Conservation (phyloP, 495 filamentous ascomycete genomes). For the Penicillium malachiteum region DNA sequence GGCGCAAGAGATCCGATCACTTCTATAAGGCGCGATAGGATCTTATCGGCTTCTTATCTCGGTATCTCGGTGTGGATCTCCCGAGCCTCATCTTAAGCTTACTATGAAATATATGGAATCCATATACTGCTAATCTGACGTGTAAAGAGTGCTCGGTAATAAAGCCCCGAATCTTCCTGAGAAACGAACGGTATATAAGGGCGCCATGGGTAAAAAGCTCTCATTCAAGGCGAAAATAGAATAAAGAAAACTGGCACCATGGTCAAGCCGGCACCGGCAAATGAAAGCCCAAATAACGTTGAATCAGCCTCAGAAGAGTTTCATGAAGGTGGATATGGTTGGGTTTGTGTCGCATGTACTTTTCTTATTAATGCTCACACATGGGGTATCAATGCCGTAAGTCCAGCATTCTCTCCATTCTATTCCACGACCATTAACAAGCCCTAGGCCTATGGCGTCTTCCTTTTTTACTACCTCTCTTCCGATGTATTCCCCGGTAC, state of each 20-base stretch:
- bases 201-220: neutral
- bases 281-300: neutral
- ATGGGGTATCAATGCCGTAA: conserved; percentile 37
- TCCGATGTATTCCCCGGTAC: conserved; percentile 43
- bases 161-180: neutral
- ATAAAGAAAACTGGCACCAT: neutral
- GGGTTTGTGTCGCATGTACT: conserved; percentile 34
- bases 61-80: neutral
- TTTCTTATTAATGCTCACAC: conserved; percentile 43
- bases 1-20: neutral
- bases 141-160: neutral
- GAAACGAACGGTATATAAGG: neutral
- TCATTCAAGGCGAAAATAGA: neutral
- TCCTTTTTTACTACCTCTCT: conserved; percentile 51
- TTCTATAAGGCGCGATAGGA: neutral
- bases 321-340: conserved; percentile 39
- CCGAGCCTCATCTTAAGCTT: neutral
- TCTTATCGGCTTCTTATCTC: neutral
- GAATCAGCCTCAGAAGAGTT: conserved; percentile 4
- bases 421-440: neutral
- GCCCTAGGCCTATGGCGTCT: conserved; percentile 42
- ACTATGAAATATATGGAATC: neutral
- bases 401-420: neutral
- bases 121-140: neutral
- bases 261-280: neutral